Evolutionary conservation across 1,139 yeast species (phyloP), one percentile per base, ranked within the genome.

Genomic region (Debaryomycetaceae sp.): DNA sequence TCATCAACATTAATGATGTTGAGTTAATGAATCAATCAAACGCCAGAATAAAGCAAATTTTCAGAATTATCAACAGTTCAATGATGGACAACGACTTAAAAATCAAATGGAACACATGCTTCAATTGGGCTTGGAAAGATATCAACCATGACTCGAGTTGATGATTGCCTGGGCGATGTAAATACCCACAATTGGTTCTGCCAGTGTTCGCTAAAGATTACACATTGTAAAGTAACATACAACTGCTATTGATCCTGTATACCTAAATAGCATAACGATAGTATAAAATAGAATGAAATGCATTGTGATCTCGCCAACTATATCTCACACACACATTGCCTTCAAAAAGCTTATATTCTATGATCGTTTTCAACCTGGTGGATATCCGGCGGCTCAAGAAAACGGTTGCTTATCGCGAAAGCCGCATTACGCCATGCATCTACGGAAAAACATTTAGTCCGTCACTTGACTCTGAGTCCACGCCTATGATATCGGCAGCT

Each of bases 11-110:
- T n/a, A 46, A 47, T 35, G 49, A 55, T 35, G 48, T 40, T 8
- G 48, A 49, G 4, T 39, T 47, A 14, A 42, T 51, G 6, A 39
- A 43, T 22, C 47, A 47, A 11, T 52, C 60, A 6, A 62, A 55
- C 44, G 41, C 44, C 14, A 57, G 52, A 24, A 53, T 63, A 24
- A 46, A 49, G 6, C 45, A 46, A 11, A 55, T 64, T 8, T 63
- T 65, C 42, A 52, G 50, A 11, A 44, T 57, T 11, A 55, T 68
- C 33, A 57, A 58, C 6, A 50, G 55, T 38, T 63, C 68, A 6
- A 53, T 55, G 53, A 54, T 58, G 9, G 59, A 60, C 13, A 48
- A 49, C 6, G 57, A 54, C 13, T 46, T 57, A 17, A 66, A 65
- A 24, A 13, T 23, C 13, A 42, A 41, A n/a, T 47, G 50, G 50